Base-by-base conservation (phyloP, 2,329 filamentous ascomycete genomes). In the Aspergillus sp. region DNA sequence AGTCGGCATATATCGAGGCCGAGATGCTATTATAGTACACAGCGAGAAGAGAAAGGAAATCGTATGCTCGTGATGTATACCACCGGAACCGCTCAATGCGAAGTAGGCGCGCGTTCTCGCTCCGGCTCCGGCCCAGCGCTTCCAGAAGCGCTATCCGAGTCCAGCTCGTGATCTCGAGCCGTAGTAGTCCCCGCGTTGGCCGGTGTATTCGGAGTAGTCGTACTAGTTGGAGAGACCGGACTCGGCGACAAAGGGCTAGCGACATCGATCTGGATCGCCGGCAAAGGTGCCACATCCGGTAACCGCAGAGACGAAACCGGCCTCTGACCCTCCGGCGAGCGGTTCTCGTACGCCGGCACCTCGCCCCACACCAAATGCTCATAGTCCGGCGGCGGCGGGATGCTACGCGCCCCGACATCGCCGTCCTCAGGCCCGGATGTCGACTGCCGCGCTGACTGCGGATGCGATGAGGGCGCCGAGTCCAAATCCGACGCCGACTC, bases 321-420 rank as follows among this genome's bases (percentile, higher is more conserved):
- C n/a, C n/a, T n/a, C 13, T 43, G 33, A 16, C 28, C 36, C 26
- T 38, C 14, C 17, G 20, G 11, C 13, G 19, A 22, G 4, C 10
- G 11, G 13, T 28, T 37, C 14, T 49, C 47, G 35, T 66, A 66
- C 1, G 60, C 52, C 8, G 63, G 63, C 7, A 60, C 62, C 14
- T 65, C 60, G 19, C 61, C 63, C 60, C 61, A 63, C 15, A 60
- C 53, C 16, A 62, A 38, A 15, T 57, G 42, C 2, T 65, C 61
- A 30, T 66, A 66, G 2, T 63, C 55, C 3, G 63, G 62, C 24
- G 62, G 62, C 2, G 53, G 55, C 2, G 53, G 55, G 5, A 60
- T 59, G 12, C 52, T 49, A 2, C 48, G 44, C n/a, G 46, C 41
- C n/a, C 55, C 60, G 8, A 63, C 49, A 36, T 64, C 58, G 8